Base-by-base conservation (phyloP, 129 eudicot genomes). In the Artemisia annua region DNA sequence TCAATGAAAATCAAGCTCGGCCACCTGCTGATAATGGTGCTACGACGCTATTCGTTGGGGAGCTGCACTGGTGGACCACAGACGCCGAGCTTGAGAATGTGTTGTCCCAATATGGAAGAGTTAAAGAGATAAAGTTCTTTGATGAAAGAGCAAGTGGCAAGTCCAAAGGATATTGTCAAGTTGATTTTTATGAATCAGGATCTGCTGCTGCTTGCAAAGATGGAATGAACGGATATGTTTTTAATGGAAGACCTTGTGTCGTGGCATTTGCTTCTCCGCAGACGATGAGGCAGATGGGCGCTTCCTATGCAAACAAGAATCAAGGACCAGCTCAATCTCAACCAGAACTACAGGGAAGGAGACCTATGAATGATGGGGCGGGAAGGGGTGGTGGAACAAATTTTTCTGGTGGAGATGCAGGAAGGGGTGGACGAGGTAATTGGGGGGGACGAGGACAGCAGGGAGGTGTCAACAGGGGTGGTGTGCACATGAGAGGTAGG, bases 61-160 rank as follows among this genome's bases (percentile, higher is more conserved):
- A 93, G 62, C 80, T 93, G 46, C 98, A 93, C 61, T 93, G 97
- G 97, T 93, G 98, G 98, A 93, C 26, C 26, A 93, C 98, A 1
- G 98, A 93, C 73, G 90, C 98, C n/a, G 98, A 93, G 79, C 87
- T 93, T 6, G 98, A 93, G 78, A 87, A 82, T 22, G 96, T 87
- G 49, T 81, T 90, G 17, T 73, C 89, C 49, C 96, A 93, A 50
- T 93, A 89, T 73, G 98, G 98, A 66, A 88, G 81, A 52, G 95
- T 93, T 1, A 93, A 93, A 79, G 98, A 93, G 84, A 85, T 93
- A 11, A 93, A 89, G 78, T 93, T 93, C 19, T 93, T 89, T 67
- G 98, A 93, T 60, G 98, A 93, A 82, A 81, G 96, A 70, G 96
- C 98, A 50, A 93, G 98, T 81, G 98, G 98, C 0, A 93, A 93